phyloP scores from a whole-genome alignment of 805 yeast species.

The Kodamaea nitidulidarum region DNA sequence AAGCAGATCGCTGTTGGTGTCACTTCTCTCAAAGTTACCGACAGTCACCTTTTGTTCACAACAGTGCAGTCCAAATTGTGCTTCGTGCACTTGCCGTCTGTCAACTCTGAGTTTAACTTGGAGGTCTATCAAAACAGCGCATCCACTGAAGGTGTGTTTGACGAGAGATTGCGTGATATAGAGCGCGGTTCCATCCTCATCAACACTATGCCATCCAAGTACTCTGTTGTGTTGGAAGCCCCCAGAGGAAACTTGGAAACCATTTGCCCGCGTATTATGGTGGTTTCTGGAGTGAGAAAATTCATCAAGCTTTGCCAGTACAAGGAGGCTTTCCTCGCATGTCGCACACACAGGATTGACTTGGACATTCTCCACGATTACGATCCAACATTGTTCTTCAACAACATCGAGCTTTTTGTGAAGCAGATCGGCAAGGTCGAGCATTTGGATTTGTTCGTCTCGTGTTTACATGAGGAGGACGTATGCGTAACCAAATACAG shows the following conservation, averaged over 20 bases:
- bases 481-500: constrained; percentile 76
- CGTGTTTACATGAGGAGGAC: constrained; percentile 82
- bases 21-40: constrained; percentile 75
- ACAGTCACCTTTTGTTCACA: constrained; percentile 70
- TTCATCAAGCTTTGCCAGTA: constrained; percentile 57
- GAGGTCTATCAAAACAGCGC: constrained; percentile 27
- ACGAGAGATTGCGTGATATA: constrained; percentile 82
- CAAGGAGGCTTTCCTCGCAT: constrained; percentile 69
- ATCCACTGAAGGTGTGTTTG: constrained; percentile 30
- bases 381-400: constrained; percentile 63
- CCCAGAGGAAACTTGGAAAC: constrained; percentile 96
- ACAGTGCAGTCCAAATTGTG: constrained; percentile 83
- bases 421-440: constrained; percentile 68
- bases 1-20: constrained; percentile 64
- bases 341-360: constrained; percentile 89
- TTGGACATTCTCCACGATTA: constrained; percentile 87
- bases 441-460: constrained; percentile 79
- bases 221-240: constrained; percentile 84
- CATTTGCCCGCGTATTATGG: constrained; percentile 88
- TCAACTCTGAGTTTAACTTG: constrained; percentile 28
- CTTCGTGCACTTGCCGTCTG: constrained; percentile 64
- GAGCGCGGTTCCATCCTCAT: constrained; percentile 91
- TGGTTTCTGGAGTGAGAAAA: constrained; percentile 74
- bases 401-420: constrained; percentile 63
- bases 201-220: constrained; percentile 73